Base-by-base conservation (phyloP, 441 rosid species). In the Arabidopsis hybrid region DNA sequence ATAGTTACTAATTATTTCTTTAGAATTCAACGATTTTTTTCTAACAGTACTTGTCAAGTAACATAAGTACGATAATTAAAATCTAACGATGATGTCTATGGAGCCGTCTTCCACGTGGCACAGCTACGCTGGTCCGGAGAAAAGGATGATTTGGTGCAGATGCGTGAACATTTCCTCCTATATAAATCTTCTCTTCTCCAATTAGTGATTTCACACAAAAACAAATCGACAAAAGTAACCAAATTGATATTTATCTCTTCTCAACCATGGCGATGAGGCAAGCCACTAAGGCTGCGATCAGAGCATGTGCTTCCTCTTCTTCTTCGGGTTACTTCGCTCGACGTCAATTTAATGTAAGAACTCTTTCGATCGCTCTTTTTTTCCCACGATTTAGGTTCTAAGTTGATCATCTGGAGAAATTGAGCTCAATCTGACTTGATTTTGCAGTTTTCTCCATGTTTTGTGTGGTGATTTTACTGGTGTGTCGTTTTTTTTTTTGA, bases 301-400 rank as follows among this genome's bases (percentile, higher is more conserved):
- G 81, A 61, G 88, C 88, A 38, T 52, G 82, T 32, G 56, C 71
- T 75, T 59, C 76, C 11, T 74, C 88, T 4, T 42, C 82, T 32
- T 74, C 79, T 18, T 50, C 85, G 0, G 69, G 86, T 53, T 40
- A 38, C 59, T 45, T 82, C 32, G 34, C 81, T 2, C 80, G 52
- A 47, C 52, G 91, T 47, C 80, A 78, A n/a, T 80, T 86, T 64
- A 85, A 83, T 65, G 97, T 91, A 83, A 87, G 86, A 26, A 47
- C 34, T 32, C 65, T 26, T 32, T 4, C 10, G 26, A 21, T 4
- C 6, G 11, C 5, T 11, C 4, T 35, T 17, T 7, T 13, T 21
- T 6, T 16, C 32, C 29, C 60, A 3, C 1, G 18, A 36, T 18
- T 26, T 35, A n/a, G 62, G 34, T 38, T 58, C 11, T 59, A 12